Evolutionary conservation across 1,139 yeast species (phyloP).

Genomic region (Candida tunisiensis): DNA sequence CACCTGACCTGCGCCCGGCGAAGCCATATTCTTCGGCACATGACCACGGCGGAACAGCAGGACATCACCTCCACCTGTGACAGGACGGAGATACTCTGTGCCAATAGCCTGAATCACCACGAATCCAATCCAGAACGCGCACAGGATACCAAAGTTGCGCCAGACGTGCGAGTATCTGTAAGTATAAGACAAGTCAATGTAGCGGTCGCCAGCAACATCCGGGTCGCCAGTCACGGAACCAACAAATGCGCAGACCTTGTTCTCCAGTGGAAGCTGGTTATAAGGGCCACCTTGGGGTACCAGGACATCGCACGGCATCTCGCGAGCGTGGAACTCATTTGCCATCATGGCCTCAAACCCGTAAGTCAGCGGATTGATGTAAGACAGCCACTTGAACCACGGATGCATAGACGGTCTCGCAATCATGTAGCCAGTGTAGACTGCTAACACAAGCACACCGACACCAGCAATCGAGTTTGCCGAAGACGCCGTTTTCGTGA

Average conservation of each 20-base stretch:
- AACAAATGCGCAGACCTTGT: constrained; percentile 30
- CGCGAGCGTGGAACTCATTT: constrained; percentile 38
- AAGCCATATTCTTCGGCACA: constrained; percentile 23
- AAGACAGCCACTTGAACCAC: constrained; percentile 48
- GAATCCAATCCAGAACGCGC: constrained; percentile 29
- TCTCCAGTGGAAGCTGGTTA: constrained; percentile 21
- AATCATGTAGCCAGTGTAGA: constrained; percentile 44
- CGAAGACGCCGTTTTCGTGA: constrained; percentile 34
- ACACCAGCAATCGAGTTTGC: constrained; percentile 51
- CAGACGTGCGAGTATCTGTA: constrained; percentile 31
- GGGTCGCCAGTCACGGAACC: constrained; percentile 31
- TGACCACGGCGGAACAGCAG: constrained; percentile 38
- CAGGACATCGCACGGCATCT: constrained; percentile 28
- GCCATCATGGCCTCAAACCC: constrained; percentile 39
- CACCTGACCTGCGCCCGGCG: too few relatives aligned
- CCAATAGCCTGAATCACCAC: constrained; percentile 29
- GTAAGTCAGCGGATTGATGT: constrained; percentile 38
- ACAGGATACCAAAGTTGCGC: constrained; percentile 40
- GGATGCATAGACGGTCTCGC: constrained; percentile 43
- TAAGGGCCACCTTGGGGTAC: constrained; percentile 37
- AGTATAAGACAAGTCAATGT: constrained; percentile 22
- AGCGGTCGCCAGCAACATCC: constrained; percentile 32
- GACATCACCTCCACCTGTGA: constrained; percentile 40
- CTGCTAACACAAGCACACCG: constrained; percentile 32
- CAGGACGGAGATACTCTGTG: constrained; percentile 34